Conservation (phyloP, 192 early-diverging fungal species). For the Podila verticillata region DNA sequence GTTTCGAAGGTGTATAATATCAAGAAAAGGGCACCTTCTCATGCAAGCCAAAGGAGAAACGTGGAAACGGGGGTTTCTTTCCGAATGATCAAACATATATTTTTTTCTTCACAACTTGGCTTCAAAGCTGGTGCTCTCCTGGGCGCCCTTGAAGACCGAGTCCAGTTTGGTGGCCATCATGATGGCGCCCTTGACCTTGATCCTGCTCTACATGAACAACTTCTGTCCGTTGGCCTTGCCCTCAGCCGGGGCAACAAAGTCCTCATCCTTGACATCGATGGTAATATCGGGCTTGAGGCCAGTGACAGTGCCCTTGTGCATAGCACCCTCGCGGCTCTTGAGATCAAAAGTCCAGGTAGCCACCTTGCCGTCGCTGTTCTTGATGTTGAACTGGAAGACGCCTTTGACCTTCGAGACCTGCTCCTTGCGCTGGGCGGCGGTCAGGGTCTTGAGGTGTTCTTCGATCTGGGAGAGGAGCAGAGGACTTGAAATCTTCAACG, state of each 20-base stretch:
- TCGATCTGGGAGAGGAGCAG: constrained; percentile 75
- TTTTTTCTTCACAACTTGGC: constrained; percentile 70
- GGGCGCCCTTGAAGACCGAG: constrained; percentile 68
- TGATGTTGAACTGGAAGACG: constrained; percentile 89
- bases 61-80: too few relatives aligned
- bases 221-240: constrained; percentile 93
- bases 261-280: constrained; percentile 76
- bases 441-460: constrained; percentile 62
- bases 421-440: constrained; percentile 67
- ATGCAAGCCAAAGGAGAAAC: too few relatives aligned
- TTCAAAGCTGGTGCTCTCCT: constrained; percentile 53
- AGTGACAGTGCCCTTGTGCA: constrained; percentile 55
- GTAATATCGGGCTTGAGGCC: constrained; percentile 75
- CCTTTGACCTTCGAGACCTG: constrained; percentile 83
- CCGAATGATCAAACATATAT: too few relatives aligned
- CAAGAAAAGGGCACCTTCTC: too few relatives aligned
- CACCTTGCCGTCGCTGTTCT: constrained; percentile 70
- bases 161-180: constrained; percentile 81
- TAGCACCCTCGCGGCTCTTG: constrained; percentile 64
- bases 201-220: constrained; percentile 90
- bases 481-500: constrained; percentile 75
- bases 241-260: constrained; percentile 84
- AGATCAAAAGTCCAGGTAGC: constrained; percentile 89
- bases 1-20: too few relatives aligned
- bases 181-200: constrained; percentile 85